These are phyloP conservation scores for Nigrospora osmanthi DNA, from an alignment of 2,329 filamentous ascomycete species.

Conservation along the genomic window DNA sequence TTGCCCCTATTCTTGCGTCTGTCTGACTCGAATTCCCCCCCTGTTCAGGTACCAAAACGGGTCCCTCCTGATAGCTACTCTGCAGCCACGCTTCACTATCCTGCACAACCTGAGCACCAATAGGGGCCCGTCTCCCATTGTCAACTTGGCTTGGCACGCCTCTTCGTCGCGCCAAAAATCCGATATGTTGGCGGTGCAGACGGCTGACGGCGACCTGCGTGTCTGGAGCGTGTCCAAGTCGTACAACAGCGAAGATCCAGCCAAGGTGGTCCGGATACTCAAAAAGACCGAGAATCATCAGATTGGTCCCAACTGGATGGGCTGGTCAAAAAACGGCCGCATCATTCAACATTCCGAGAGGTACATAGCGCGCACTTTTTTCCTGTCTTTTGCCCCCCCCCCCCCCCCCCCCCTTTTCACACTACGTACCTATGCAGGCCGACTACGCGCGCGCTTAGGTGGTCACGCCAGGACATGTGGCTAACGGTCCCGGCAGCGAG, in stretches of 20 bases:
- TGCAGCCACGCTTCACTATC: slow-evolving; percentile 90
- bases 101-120: slow-evolving; percentile 85
- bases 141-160: slow-evolving; percentile 87
- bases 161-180: slow-evolving; percentile 94
- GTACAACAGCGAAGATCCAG: slow-evolving; percentile 61
- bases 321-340: slow-evolving; percentile 96
- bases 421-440: slow-evolving; percentile 10
- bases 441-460: slow-evolving; percentile 39
- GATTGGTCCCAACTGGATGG: slow-evolving; percentile 86
- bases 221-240: slow-evolving; percentile 95
- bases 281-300: slow-evolving; percentile 69
- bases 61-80: slow-evolving; percentile 78
- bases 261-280: slow-evolving; percentile 82
- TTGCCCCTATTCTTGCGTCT: slow-evolving; percentile 1
- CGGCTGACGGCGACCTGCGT: slow-evolving; percentile 80
- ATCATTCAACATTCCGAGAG: slow-evolving; percentile 88
- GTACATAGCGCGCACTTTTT: slow-evolving; percentile 56
- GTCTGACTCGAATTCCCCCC: neutral
- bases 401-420: neutral
- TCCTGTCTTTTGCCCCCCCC: neutral
- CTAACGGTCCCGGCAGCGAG: slow-evolving; percentile 49
- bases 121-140: slow-evolving; percentile 76
- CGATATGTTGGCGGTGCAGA: slow-evolving; percentile 94
- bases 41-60: slow-evolving; percentile 79
- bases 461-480: slow-evolving; percentile 10